phyloP scores from a whole-genome alignment of 2,329 filamentous ascomycete genomes.

The Colletotrichum sidae region DNA sequence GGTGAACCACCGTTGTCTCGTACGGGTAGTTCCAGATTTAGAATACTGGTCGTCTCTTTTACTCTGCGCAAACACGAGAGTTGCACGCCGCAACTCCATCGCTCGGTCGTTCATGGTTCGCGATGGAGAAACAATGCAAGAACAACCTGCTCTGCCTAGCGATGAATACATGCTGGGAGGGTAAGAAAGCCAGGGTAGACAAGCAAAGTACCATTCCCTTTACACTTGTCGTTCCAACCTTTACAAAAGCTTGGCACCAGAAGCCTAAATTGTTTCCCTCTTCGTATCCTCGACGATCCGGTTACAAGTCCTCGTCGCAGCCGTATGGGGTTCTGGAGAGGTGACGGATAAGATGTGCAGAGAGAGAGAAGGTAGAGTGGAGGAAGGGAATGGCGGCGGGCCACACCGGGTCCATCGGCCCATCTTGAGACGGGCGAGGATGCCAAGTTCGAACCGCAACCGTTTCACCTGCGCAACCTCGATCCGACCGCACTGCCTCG shows the following conservation, averaged over 20 bases:
- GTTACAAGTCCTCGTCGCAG: conserved; percentile 30
- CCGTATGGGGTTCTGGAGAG: too few species aligned
- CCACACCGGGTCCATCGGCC: conserved; percentile 20
- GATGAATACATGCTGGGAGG: not conserved
- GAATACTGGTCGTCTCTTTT: not conserved
- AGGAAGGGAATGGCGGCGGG: too few species aligned
- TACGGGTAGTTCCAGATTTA: conserved; percentile 16
- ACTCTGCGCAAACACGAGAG: conserved; percentile 1
- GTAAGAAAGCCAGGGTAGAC: not conserved
- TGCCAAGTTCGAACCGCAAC: conserved; percentile 37
- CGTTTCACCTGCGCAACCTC: conserved; percentile 30
- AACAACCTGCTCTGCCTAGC: not conserved
- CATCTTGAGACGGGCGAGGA: conserved; percentile 33
- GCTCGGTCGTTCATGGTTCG: not conserved
- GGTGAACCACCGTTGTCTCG: too few species aligned
- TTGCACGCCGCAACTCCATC: not conserved
- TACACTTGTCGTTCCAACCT: conserved; percentile 3
- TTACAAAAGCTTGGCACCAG: conserved; percentile 25
- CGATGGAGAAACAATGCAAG: not conserved
- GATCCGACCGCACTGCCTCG: conserved; percentile 31
- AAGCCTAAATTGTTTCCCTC: conserved; percentile 29
- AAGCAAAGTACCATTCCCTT: not conserved
- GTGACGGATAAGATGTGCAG: too few species aligned
- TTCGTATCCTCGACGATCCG: conserved; percentile 13
- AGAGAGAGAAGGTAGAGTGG: too few species aligned